Evolutionary conservation across 2,329 filamentous ascomycete genomes (phyloP).

Genomic region (Cercospora brassicicola): DNA sequence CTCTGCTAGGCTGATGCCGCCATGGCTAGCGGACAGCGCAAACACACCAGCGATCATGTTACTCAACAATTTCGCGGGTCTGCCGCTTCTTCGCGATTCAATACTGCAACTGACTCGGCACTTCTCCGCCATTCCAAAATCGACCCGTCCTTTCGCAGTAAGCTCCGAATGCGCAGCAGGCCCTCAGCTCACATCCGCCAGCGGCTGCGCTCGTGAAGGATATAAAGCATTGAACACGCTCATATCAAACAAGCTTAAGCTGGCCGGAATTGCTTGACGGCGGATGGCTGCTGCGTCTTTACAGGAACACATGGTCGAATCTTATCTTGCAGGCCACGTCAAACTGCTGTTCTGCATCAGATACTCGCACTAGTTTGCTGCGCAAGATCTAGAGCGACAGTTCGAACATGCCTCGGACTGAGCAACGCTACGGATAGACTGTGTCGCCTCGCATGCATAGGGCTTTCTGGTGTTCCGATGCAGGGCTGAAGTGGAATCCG

Average conservation of each 20-base stretch:
- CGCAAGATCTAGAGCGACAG: neutral
- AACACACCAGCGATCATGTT: neutral
- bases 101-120: slow-evolving; percentile 42
- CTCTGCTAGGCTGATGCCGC: no score
- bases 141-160: slow-evolving; percentile 11
- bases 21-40: no score
- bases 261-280: neutral
- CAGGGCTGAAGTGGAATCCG: no score
- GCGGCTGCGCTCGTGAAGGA: neutral
- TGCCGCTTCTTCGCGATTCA: neutral
- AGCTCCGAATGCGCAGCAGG: no score
- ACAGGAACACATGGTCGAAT: neutral
- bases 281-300: neutral
- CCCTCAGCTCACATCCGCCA: neutral
- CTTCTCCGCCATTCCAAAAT: slow-evolving; percentile 48
- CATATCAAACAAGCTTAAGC: neutral
- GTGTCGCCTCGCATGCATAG: no score
- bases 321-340: neutral
- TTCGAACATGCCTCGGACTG: no score
- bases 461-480: no score
- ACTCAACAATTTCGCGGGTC: no score
- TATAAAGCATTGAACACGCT: neutral
- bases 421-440: no score
- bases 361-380: neutral
- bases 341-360: neutral